Base-by-base conservation (phyloP, 495 filamentous ascomycete species). In the Penicillium maclennaniae region DNA sequence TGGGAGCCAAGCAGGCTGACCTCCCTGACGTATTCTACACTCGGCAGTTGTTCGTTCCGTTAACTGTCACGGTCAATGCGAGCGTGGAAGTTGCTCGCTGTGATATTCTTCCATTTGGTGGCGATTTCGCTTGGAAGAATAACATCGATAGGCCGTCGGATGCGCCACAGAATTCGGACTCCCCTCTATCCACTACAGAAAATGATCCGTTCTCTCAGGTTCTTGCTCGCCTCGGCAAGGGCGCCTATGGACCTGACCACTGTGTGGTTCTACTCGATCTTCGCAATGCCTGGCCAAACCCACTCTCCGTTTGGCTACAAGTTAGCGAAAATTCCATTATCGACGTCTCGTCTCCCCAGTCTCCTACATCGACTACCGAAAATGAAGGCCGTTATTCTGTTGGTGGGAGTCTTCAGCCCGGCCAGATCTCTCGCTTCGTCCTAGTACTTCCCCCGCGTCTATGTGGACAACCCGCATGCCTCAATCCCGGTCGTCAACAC, bases 31-130 rank as follows among this genome's bases (percentile, higher is more conserved):
- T 79, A 25, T 93, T 96, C 59, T 91, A 89, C 62, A 96, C 92
- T 15, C 81, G 92, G 44, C 87, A 92, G 58, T 72, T 96, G 20
- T 84, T 85, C 36, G 77, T 95, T 37, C 89, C 90, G 8, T 69
- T 97, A 45, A 90, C 88, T 0, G 79, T 96, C 19, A 96, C 92
- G 4, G 92, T 97, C 36, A 96, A 96, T 66, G 88, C 91, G 12
- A 91, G 88, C 60, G 76, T 96, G 17, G 87, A 95, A 55, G 73
- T 96, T 15, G 79, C 83, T 39, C 81, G 87, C 20, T 83, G 88
- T 58, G 91, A 96, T 65, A 77, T 95, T 34, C 66, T 95, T 1
- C 88, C 91, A 7, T 80, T 96, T 27, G 72, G 72, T 20, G 65
- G 70, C 16, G 79, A 82, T 43, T 79, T 83, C 62, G 76, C 79